Percentiles rank a stretch among this genome's conserved stretches.
Conservation (phyloP, 2,329 filamentous ascomycete species). For the Paraphoma sp. region DNA sequence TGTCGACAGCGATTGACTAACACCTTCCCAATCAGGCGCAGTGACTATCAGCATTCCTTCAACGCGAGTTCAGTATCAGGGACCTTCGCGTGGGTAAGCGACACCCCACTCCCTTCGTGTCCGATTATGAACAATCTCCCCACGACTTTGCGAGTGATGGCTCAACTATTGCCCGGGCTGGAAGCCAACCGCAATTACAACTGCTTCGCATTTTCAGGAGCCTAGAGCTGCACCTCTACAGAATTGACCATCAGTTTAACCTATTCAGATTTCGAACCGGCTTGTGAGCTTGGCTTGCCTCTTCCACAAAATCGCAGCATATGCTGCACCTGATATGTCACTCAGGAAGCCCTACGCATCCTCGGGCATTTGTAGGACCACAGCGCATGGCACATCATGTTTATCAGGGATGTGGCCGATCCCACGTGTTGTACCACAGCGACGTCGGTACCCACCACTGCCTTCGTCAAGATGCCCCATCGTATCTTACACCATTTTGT, state of each 20-base stretch:
- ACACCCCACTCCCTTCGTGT: background rate
- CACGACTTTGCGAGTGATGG: background rate
- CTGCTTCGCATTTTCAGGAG: no score
- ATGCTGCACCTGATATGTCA: slow-evolving; percentile 1
- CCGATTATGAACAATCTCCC: background rate
- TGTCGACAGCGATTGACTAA: background rate
- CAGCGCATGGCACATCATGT: background rate
- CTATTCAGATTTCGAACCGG: no score
- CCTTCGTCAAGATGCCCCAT: no score
- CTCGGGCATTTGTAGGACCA: background rate
- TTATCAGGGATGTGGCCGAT: background rate
- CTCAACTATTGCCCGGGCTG: no score
- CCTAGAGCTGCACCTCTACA: no score
- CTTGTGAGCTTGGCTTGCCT: background rate
- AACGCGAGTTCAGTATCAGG: background rate
- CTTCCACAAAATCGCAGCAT: background rate
- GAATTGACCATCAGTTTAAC: no score
- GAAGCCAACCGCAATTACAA: no score
- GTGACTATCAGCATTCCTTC: background rate
- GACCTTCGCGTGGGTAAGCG: background rate
- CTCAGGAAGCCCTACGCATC: background rate
- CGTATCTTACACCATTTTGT: no score
- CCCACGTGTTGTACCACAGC: background rate
- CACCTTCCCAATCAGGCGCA: slow-evolving; percentile 1
- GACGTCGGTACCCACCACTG: background rate